These are phyloP conservation scores for Centaurea solstitialis DNA, from an alignment of 129 eudicot species.

Conservation along the genomic window DNA sequence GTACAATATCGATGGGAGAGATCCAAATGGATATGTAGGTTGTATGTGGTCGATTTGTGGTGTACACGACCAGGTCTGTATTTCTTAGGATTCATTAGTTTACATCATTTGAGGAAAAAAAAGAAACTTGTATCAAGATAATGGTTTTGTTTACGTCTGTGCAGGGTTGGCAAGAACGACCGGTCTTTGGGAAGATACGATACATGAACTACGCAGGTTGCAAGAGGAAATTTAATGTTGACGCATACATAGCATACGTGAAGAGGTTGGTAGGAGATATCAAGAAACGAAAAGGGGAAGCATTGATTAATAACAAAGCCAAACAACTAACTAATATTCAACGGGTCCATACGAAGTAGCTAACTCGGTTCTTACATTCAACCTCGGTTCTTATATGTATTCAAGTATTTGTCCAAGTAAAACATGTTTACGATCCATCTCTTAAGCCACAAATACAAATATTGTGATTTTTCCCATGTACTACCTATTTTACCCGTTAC, in stretches of 20 bases:
- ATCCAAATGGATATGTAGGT: constrained; percentile 96
- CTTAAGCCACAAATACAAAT: not conserved
- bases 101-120: not conserved
- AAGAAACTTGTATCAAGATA: not conserved
- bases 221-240: constrained; percentile 92
- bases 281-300: constrained; percentile 83
- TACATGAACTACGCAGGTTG: constrained; percentile 98
- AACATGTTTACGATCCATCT: not conserved
- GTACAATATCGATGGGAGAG: constrained; percentile 94
- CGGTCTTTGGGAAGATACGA: constrained; percentile 88
- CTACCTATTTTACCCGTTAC: not conserved
- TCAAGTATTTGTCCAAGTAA: not conserved
- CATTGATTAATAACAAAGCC: constrained; percentile 42
- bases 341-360: constrained; percentile 5
- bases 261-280: constrained; percentile 73
- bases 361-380: not conserved
- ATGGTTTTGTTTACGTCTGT: constrained; percentile 1
- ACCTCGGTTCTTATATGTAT: not conserved
- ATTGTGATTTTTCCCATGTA: not conserved
- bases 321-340: constrained; percentile 33
- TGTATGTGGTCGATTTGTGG: constrained; percentile 99
- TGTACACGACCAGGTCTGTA: constrained; percentile 84
- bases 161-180: constrained; percentile 93
- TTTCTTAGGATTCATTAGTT: not conserved
- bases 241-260: constrained; percentile 79